Base-by-base conservation (phyloP, 169 alveolate genomes). In the Plasmodium berghei region DNA sequence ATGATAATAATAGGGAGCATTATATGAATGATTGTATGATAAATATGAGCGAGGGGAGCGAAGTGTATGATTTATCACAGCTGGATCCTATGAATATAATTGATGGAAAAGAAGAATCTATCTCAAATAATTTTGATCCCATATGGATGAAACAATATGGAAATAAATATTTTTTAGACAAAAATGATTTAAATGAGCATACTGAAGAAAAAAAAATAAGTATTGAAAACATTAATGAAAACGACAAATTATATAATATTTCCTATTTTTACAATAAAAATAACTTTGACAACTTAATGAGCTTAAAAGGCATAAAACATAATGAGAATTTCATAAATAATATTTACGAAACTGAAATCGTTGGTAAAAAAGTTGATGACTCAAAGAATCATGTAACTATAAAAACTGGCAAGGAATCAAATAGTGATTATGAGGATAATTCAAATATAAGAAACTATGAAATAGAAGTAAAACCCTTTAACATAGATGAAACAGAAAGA, bases 401-500 rank as follows among this genome's bases (percentile, higher is more conserved):
- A 56, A 55, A 62, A 75, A 75, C 63, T n/a, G n/a, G 48, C 48
- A 63, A 49, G 18, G 24, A 45, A 58, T 6, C n/a, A 22, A 20
- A 54, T 75, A 58, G 24, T 12, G 18, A 12, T 52, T 24, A 49
- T 63, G 77, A 75, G 10, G 89, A 48, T 52, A 40, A 75, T 26
- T 28, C 49, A 40, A 9, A 28, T 28, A 48, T 26, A 66, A 28
- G 42, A 22, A 63, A 48, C 66, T 75, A 45, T 55, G 75, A 75
- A 20, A 49, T 75, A 75, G 69, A 58, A 64, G n/a, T 75, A 75
- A 75, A 75, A 18, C 24, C 26, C 20, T 75, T 75, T 42, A 63
- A 22, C 46, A 75, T 75, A 46, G 77, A 75, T 75, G 89, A 75
- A 64, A 58, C 63, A 58, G 77, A 75, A 66, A 75, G 66, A 62